Conservation (phyloP, 768 basidiomycete genomes). For the Gymnopilus dilepis region DNA sequence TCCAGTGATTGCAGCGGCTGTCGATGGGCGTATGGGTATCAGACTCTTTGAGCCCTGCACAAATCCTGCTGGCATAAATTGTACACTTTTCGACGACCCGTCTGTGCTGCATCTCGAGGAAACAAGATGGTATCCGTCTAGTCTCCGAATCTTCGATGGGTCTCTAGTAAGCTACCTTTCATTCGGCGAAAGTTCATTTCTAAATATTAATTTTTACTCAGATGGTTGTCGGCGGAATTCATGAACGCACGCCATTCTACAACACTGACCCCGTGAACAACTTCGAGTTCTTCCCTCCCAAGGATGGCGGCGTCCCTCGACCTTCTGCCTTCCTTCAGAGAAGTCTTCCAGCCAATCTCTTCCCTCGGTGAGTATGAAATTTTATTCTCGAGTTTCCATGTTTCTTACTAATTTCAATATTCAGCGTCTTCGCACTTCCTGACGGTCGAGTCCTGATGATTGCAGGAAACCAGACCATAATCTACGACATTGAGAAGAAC, state of each 20-base stretch:
- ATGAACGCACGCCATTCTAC: constrained; percentile 55
- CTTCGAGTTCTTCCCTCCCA: constrained; percentile 46
- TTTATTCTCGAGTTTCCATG: constrained; percentile 15
- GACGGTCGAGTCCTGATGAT: constrained; percentile 44
- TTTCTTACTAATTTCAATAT: constrained; percentile 18
- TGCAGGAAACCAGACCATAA: constrained; percentile 47
- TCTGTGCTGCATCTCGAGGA: constrained; percentile 38
- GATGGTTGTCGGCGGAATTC: constrained; percentile 37
- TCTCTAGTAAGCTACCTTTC: constrained; percentile 33
- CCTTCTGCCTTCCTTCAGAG: constrained; percentile 33
- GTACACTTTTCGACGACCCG: constrained; percentile 43
- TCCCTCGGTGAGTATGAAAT: constrained; percentile 31
- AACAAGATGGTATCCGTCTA: constrained; percentile 47
- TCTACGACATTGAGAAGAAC: constrained; percentile 43
- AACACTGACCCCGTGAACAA: constrained; percentile 61
- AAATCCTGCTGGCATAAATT: constrained; percentile 34
- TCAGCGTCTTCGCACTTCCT: constrained; percentile 40
- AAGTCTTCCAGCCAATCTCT: constrained; percentile 33
- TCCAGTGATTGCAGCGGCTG: constrained; percentile 32
- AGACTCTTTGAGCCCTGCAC: constrained; percentile 46
- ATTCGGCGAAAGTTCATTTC: neutral
- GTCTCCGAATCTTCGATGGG: constrained; percentile 38
- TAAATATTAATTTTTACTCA: neutral
- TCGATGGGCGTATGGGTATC: constrained; percentile 41
- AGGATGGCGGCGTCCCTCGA: constrained; percentile 40